Evolutionary conservation across 106 monocot genomes (phyloP), one percentile per base, ranked within the genome.

Genomic region (Acorus gramineus): DNA sequence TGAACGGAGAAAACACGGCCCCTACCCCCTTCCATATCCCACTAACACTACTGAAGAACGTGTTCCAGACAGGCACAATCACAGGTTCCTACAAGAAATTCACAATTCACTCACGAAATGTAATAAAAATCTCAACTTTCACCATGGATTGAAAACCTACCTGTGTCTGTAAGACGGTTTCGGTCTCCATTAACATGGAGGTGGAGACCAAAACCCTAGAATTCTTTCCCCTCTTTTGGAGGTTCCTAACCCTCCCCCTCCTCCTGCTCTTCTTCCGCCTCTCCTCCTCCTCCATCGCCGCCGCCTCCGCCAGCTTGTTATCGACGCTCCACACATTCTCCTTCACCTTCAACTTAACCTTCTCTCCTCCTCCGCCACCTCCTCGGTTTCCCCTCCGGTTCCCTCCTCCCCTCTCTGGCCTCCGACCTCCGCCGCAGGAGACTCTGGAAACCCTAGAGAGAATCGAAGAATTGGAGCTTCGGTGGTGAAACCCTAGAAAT

Each of bases 1-100:
- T 91, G 46, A 88, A 71, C 42, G 96, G 96, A 8, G 91, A 96
- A 74, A 96, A 96, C 4, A 87, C 87, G 49, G 87, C 96, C 52
- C 91, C 96, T 4, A 91, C 87, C 70, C 96, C 96, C 66, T 81
- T 88, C 96, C 96, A 96, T 55, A 85, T 82, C 14, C 96, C 96
- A 71, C 82, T 81, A 1, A 87, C 8, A 60, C 87, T 87, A 53
- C 87, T 96, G 1, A 83, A 63, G 73, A 96, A 96, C 44, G 84
- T 96, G 64, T 78, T 54, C 96, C 96, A 96, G 48, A 71, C 50
- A 14, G 96, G 96, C 69, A 79, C 91, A 11, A 91, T 87, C 45
- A 96, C 87, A 52, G 96, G 91, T 70, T 96, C 96, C 96, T 96
- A 28, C 28, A 28, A 28, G 1, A 67, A 67, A 53, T 4, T 5